These are phyloP conservation scores for Fusarium duplospermum DNA, from an alignment of 2,329 filamentous ascomycete genomes.

Conservation along the genomic window DNA sequence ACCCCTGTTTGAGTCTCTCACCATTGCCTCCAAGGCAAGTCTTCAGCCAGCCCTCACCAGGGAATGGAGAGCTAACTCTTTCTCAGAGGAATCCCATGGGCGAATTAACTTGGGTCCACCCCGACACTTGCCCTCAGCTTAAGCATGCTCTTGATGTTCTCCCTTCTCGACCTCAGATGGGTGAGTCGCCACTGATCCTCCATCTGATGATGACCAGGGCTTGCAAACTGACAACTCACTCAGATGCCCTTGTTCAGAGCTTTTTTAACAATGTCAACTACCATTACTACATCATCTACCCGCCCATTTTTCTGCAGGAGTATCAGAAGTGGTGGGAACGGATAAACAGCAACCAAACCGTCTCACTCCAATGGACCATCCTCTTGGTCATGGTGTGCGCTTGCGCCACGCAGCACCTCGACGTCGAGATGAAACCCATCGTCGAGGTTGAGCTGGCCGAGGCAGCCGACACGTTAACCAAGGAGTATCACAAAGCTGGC, in stretches of 20 bases:
- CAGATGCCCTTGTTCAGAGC: constrained; percentile 51
- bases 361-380: constrained; percentile 51
- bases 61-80: neutral
- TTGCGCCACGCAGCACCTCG: constrained; percentile 49
- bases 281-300: constrained; percentile 54
- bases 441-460: constrained; percentile 47
- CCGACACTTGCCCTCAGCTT: constrained; percentile 45
- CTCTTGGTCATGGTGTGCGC: constrained; percentile 53
- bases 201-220: no score
- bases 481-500: constrained; percentile 48
- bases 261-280: constrained; percentile 52
- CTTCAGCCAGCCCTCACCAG: neutral
- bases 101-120: constrained; percentile 34
- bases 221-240: neutral
- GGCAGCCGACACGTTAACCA: constrained; percentile 39
- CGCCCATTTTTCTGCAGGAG: constrained; percentile 48
- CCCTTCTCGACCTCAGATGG: constrained; percentile 49
- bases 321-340: constrained; percentile 50
- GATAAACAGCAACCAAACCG: constrained; percentile 40
- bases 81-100: constrained; percentile 23
- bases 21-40: constrained; percentile 39
- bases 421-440: constrained; percentile 43
- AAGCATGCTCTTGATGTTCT: constrained; percentile 46
- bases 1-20: constrained; percentile 46
- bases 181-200: constrained; percentile 30